phyloP scores from a whole-genome alignment of 179 eudicot species.

The Beta lomatogona region DNA sequence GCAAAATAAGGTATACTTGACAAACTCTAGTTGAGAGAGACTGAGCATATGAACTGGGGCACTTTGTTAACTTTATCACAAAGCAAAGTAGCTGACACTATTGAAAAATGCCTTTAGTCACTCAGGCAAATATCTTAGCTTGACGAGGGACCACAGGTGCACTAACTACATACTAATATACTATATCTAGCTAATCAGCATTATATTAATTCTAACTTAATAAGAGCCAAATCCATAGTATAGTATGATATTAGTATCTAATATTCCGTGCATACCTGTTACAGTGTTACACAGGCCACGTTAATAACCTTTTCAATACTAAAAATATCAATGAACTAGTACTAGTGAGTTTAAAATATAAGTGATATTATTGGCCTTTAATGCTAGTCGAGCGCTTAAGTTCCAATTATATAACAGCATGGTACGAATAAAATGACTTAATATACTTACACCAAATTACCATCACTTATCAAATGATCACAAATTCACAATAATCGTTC shows the following conservation, averaged over 20 bases:
- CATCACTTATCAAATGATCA: no score
- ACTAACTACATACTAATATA: background rate
- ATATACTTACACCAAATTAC: no score
- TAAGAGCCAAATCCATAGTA: background rate
- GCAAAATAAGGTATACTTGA: background rate
- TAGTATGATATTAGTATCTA: background rate
- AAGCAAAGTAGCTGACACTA: conserved; percentile 21
- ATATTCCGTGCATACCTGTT: background rate
- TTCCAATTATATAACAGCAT: no score
- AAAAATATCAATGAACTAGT: no score
- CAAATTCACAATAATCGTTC: no score
- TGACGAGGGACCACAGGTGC: conserved; percentile 5
- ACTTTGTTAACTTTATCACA: conserved; percentile 16
- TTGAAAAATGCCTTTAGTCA: conserved; percentile 11
- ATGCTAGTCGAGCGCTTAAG: no score
- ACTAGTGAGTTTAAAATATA: no score
- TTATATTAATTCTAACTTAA: background rate
- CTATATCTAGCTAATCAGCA: background rate
- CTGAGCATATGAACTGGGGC: background rate
- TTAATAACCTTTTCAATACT: no score
- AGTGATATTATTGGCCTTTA: no score
- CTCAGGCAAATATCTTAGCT: background rate
- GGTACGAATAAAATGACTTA: no score
- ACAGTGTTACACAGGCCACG: no score
- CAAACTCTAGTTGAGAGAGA: background rate